A percentile compares a stretch with the other conserved stretches of the same genome.
Evolutionary conservation across 129 eudicot genomes (phyloP).

Genomic region (Chrysanthemum seticuspe): DNA sequence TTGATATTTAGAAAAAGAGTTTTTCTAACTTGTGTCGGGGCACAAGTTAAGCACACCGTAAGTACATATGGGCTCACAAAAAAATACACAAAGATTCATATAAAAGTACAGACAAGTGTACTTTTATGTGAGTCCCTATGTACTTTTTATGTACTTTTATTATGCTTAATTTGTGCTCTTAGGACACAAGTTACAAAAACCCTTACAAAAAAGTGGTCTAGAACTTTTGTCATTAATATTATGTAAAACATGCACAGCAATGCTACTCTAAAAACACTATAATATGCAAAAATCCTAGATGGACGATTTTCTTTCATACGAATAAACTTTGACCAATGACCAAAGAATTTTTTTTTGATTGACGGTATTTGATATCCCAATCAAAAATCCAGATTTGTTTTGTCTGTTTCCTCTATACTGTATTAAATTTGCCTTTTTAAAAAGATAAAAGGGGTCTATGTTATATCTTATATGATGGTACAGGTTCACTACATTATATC

Average conservation of each 20-base stretch:
- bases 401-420: slow-evolving; percentile 25
- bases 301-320: slow-evolving; percentile 14
- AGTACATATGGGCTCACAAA: no score
- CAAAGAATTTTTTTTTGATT: background rate
- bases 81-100: no score
- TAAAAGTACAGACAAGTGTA: no score
- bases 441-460: background rate
- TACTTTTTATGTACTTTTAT: no score
- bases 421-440: slow-evolving; percentile 11
- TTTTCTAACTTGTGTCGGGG: no score
- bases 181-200: no score
- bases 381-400: slow-evolving; percentile 22
- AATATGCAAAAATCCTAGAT: slow-evolving; percentile 36
- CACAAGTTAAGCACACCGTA: no score
- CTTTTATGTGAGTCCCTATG: no score
- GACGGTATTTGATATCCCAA: slow-evolving; percentile 23
- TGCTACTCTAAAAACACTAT: background rate
- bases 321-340: slow-evolving; percentile 30
- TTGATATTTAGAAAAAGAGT: no score
- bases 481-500: slow-evolving; percentile 21
- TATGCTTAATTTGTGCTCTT: no score
- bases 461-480: slow-evolving; percentile 31
- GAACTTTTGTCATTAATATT: no score
- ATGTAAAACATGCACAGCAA: slow-evolving; percentile 23
- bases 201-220: no score